Evolutionary conservation across 2,329 filamentous ascomycete species (phyloP).

Genomic region (Coniochaeta ligniaria): DNA sequence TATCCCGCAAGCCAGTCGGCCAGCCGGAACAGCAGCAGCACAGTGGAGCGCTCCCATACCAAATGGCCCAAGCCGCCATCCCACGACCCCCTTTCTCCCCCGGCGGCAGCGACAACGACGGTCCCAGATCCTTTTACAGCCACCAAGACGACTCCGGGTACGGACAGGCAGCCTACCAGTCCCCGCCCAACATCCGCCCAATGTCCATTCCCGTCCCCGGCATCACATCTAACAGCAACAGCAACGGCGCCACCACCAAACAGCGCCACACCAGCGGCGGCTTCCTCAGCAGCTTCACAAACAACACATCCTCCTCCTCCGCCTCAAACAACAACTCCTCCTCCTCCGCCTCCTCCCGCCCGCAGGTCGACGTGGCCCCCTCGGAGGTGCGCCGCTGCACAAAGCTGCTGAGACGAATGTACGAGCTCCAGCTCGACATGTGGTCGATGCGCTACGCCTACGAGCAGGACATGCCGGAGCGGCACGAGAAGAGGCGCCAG

Average conservation of each 20-base stretch:
- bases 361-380: not conserved
- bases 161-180: not conserved
- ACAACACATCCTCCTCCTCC: not conserved
- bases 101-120: not conserved
- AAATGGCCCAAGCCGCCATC: not conserved
- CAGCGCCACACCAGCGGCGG: not conserved
- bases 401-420: constrained; percentile 4
- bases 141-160: not conserved
- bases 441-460: constrained; percentile 5
- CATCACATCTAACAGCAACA: not conserved
- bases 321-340: not conserved
- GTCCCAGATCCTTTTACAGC: not conserved
- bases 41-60: not conserved
- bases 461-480: constrained; percentile 1
- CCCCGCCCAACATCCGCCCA: not conserved
- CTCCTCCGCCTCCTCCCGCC: not conserved
- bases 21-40: not conserved
- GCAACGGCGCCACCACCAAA: not conserved
- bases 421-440: constrained; percentile 5
- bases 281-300: not conserved
- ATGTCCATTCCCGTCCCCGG: not conserved
- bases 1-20: not conserved
- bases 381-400: constrained; percentile 6
- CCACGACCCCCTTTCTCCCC: not conserved
- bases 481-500: constrained; percentile 1